Evolutionary conservation across 202 grass and related monocot genomes (phyloP).

Genomic region (Brachypodium distachyon): DNA sequence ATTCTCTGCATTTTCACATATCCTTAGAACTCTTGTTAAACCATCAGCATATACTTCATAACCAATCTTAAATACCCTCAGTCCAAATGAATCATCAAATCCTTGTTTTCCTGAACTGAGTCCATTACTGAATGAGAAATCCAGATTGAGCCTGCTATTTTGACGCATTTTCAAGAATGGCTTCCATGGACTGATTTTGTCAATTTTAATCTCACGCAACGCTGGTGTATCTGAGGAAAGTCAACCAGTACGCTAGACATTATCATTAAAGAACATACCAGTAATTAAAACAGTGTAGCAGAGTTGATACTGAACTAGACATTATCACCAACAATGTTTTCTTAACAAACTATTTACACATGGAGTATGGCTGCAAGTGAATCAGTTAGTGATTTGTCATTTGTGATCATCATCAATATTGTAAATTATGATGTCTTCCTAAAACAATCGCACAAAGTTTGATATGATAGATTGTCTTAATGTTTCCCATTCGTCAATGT

Average conservation of each 20-base stretch:
- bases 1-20: constrained; percentile 44
- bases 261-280: constrained; percentile 1
- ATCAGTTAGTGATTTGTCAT: no score
- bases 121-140: constrained; percentile 50
- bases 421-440: background rate
- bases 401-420: background rate
- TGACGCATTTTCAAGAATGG: constrained; percentile 68
- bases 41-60: constrained; percentile 90
- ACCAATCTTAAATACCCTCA: constrained; percentile 53
- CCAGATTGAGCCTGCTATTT: constrained; percentile 57
- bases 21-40: constrained; percentile 63
- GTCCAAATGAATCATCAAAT: constrained; percentile 48
- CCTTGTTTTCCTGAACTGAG: constrained; percentile 43
- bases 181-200: constrained; percentile 70
- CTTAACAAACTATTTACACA: constrained; percentile 1
- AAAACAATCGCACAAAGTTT: background rate
- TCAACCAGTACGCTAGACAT: constrained; percentile 13
- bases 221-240: constrained; percentile 61
- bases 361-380: constrained; percentile 8
- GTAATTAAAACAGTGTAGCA: background rate
- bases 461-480: background rate
- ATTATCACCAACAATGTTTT: constrained; percentile 6
- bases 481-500: background rate
- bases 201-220: constrained; percentile 85
- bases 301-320: background rate